phyloP scores from a whole-genome alignment of 2,329 filamentous ascomycete species.

The Thielaviopsis cerberus region DNA sequence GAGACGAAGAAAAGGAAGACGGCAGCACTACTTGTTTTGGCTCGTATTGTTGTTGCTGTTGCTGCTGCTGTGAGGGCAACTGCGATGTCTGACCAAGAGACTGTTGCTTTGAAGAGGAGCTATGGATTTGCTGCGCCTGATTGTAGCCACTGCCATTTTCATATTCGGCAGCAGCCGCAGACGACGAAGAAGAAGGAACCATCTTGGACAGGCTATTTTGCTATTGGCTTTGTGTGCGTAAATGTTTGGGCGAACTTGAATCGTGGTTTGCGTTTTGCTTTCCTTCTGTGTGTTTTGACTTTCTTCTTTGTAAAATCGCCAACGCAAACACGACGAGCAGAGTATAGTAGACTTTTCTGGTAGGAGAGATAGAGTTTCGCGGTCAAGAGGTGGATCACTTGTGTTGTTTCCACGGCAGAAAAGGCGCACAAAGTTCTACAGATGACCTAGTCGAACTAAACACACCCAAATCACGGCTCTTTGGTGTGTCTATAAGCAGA shows the following conservation, averaged over 20 bases:
- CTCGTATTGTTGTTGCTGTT: background rate
- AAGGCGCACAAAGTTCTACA: background rate
- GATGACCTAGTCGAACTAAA: background rate
- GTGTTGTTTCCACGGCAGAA: background rate
- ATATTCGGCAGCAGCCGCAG: slow-evolving; percentile 1
- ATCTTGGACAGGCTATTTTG: background rate
- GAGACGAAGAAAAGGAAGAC: background rate
- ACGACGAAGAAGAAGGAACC: slow-evolving; percentile 7
- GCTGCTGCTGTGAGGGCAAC: background rate
- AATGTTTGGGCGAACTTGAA: background rate
- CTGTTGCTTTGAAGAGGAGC: background rate
- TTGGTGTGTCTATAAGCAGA: too few relatives aligned
- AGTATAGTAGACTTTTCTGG: too few relatives aligned
- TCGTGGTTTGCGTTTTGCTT: background rate
- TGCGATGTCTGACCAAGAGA: background rate
- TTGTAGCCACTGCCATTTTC: background rate
- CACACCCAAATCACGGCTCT: background rate
- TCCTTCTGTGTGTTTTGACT: too few relatives aligned
- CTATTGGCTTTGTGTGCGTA: background rate
- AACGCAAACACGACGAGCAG: background rate
- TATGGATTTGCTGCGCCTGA: background rate
- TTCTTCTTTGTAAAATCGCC: background rate
- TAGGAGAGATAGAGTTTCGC: background rate
- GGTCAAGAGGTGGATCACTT: background rate
- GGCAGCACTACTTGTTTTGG: background rate